Percentiles rank a stretch among this genome's conserved stretches.
phyloP scores from a whole-genome alignment of 2,329 filamentous ascomycete species.

The Zymoseptoria brevis region DNA sequence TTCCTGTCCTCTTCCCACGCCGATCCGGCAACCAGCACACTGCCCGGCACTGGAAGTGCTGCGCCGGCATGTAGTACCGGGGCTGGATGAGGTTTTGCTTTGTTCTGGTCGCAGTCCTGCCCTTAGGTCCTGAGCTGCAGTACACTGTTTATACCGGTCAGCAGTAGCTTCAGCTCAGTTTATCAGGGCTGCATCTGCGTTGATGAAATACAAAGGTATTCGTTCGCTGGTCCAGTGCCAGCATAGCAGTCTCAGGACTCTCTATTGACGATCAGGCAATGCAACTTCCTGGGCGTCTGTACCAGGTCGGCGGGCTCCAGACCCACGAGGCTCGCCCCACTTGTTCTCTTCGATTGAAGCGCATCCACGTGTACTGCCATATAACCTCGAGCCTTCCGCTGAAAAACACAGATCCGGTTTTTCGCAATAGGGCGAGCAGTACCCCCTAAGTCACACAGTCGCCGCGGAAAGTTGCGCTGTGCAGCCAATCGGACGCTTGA shows the following conservation, averaged over 20 bases:
- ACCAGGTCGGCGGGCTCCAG: neutral
- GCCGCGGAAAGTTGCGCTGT: neutral
- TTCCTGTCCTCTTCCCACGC: too few relatives aligned
- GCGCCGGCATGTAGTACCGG: neutral
- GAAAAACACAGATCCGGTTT: neutral
- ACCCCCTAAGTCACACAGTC: neutral
- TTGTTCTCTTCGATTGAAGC: too few relatives aligned
- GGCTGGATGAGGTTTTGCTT: neutral
- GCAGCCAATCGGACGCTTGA: neutral
- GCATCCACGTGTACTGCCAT: too few relatives aligned
- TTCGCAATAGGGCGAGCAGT: neutral
- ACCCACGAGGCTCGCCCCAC: neutral
- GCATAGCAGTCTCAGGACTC: too few relatives aligned
- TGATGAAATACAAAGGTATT: too few relatives aligned
- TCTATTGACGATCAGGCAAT: neutral
- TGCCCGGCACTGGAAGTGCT: neutral
- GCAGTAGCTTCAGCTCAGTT: neutral
- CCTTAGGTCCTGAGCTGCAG: neutral
- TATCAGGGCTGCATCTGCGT: too few relatives aligned
- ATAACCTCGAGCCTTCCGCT: neutral
- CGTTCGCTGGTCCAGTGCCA: too few relatives aligned
- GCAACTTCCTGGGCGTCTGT: neutral
- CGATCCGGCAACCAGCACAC: too few relatives aligned
- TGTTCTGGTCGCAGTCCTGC: neutral
- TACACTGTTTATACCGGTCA: neutral